Evolutionary conservation across 2,329 filamentous ascomycete species (phyloP), one percentile per base, ranked within the genome.

Genomic region (Aspergillus sp.): DNA sequence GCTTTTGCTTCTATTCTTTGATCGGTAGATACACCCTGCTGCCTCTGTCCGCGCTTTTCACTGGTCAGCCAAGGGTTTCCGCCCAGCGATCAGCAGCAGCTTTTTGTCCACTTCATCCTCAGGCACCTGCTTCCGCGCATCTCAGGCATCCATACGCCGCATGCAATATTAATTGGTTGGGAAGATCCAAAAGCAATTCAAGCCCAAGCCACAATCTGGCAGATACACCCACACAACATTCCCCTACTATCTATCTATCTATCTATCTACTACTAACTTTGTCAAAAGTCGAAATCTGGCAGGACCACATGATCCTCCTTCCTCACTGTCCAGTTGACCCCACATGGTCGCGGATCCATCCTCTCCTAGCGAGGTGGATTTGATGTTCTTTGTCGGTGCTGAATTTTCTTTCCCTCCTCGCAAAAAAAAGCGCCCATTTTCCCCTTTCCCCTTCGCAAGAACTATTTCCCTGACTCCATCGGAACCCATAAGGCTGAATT

Each of bases 241-340:
- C 6, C 23, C 23, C 30, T 32, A 32, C 30, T 32, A 32, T 12
- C 30, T 32, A 12, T 4, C 28, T 30, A 10, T 4, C 10, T 32
- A 28, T 8, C 25, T 28, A 28, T 28, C 7, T 28, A 28, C 25
- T 1, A 28, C 25, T 8, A 28, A 28, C 25, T 32, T 32, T 32
- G 30, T 32, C 10, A 12, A 32, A 30, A 30, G 28, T 30, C 12
- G 28, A 21, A 21, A 13, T 55, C 47, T 49, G 47, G 39, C 45
- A 19, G 39, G 30, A 30, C 57, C 50, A 58, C 57, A 53, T 58
- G 57, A 58, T 50, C 49, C n/a, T 12, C 36, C 21, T 48, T n/a
- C 48, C 49, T 54, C 39, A 28, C n/a, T 28, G 17, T 47, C 53
- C 53, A 19, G 39, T 45, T 19, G 30, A 36, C 47, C 47, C 47